Evolutionary conservation across 768 basidiomycete species (phyloP).

Genomic region (Boletus rubroflammeus): DNA sequence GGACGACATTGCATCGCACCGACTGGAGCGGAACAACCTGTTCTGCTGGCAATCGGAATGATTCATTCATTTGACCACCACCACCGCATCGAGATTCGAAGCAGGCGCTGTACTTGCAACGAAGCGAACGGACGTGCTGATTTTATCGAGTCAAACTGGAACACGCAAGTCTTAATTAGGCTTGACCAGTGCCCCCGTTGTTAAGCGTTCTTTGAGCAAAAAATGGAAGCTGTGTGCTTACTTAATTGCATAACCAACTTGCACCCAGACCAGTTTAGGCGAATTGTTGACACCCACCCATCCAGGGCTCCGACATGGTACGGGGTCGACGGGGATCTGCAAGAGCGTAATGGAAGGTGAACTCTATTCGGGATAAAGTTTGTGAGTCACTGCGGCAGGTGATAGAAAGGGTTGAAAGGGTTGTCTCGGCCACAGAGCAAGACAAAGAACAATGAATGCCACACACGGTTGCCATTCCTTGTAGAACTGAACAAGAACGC

Average conservation of each 20-base stretch:
- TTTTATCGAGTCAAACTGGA: conserved; percentile 8
- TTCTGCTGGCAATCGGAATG: conserved; percentile 18
- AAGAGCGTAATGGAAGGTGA: background rate
- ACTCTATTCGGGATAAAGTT: conserved; percentile 11
- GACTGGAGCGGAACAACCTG: conserved; percentile 21
- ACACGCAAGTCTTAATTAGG: conserved; percentile 11
- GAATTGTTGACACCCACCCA: conserved; percentile 12
- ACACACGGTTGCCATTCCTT: background rate
- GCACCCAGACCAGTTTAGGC: conserved; percentile 13
- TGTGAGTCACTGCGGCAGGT: conserved; percentile 2
- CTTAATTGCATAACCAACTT: conserved; percentile 19
- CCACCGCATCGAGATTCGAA: conserved; percentile 20
- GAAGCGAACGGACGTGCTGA: conserved; percentile 18
- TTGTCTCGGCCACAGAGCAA: conserved; percentile 11
- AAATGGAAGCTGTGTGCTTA: conserved; percentile 30
- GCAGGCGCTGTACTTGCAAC: conserved; percentile 14
- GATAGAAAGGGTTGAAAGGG: background rate
- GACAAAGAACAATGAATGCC: conserved; percentile 8
- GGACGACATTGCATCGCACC: conserved; percentile 17
- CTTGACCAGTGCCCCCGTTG: conserved; percentile 8
- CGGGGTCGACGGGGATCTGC: conserved; percentile 27
- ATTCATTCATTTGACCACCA: conserved; percentile 19
- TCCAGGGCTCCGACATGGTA: conserved; percentile 14
- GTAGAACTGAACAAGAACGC: conserved; percentile 10
- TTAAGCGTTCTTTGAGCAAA: conserved; percentile 26